A percentile compares a stretch with the other conserved stretches of the same genome.
Evolutionary conservation across 2,329 filamentous ascomycete species (phyloP).

Genomic region (Fusarium compactum): DNA sequence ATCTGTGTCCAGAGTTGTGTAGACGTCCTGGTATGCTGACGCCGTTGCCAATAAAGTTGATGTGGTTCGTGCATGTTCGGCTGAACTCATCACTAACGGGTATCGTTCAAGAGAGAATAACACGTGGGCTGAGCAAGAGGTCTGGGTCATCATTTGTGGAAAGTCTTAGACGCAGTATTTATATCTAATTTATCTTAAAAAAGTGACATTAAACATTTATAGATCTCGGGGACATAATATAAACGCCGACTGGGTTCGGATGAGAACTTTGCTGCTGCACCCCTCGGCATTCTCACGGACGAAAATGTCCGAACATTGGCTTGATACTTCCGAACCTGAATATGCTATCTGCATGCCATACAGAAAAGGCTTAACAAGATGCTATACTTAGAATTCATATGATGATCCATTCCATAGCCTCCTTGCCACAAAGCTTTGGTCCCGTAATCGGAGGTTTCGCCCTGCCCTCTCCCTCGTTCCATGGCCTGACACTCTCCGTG

Average conservation of each 20-base stretch:
- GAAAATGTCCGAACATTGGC: background rate
- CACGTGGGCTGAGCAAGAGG: background rate
- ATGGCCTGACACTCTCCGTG: background rate
- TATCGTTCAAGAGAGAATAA: background rate
- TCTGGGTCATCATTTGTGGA: rapidly evolving
- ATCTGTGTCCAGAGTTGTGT: background rate
- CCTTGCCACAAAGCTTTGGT: background rate
- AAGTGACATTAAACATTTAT: too few species aligned
- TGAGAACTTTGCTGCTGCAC: background rate
- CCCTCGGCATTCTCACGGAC: background rate
- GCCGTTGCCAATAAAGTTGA: background rate
- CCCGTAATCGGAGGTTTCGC: background rate
- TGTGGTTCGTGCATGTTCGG: background rate
- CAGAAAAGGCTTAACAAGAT: too few species aligned
- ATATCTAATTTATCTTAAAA: too few species aligned
- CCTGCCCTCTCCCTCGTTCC: background rate
- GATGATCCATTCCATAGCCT: background rate
- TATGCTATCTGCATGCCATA: too few species aligned
- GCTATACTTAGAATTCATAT: background rate
- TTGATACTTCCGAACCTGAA: background rate
- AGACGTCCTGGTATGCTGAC: background rate
- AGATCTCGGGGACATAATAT: background rate
- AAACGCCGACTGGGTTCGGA: background rate
- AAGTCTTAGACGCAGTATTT: rapidly evolving
- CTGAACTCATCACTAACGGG: background rate